These are phyloP conservation scores for Rhypophila decipiens DNA, from an alignment of 495 filamentous ascomycete genomes.

Conservation along the genomic window DNA sequence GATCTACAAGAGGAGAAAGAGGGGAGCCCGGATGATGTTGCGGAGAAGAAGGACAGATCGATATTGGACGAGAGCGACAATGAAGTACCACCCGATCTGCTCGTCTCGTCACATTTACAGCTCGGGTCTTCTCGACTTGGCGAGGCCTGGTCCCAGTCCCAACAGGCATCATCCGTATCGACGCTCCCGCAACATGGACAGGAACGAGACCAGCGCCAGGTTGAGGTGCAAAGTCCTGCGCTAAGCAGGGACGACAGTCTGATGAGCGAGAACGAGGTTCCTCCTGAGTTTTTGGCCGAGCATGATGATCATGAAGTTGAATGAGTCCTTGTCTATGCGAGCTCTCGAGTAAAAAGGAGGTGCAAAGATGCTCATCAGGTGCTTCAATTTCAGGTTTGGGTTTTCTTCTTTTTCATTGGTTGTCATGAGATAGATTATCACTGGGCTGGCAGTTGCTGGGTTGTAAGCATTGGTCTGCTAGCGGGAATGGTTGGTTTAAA, in stretches of 20 bases:
- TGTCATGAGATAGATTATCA: no score
- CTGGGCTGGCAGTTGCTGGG: no score
- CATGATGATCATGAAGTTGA: slow-evolving; percentile 7
- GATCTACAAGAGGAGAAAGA: slow-evolving; percentile 1
- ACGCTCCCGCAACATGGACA: neutral
- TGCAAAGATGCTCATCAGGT: no score
- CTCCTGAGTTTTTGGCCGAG: slow-evolving; percentile 24
- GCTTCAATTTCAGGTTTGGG: no score
- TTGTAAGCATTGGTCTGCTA: no score
- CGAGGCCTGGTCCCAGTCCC: no score
- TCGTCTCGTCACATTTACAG: slow-evolving; percentile 6
- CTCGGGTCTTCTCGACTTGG: no score
- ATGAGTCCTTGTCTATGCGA: neutral
- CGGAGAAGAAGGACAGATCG: slow-evolving; percentile 16
- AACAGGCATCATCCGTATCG: neutral
- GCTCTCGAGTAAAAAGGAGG: no score
- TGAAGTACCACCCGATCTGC: slow-evolving; percentile 15
- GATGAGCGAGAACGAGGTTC: slow-evolving; percentile 32
- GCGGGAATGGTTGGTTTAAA: no score
- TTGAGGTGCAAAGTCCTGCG: neutral
- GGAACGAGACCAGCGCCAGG: neutral
- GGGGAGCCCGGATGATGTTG: neutral
- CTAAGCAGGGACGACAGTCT: slow-evolving; percentile 15
- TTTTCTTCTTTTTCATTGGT: no score
- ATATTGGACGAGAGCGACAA: slow-evolving; percentile 27